These are phyloP conservation scores for Pseudotsuga menziesii DNA, from an alignment of 75 land plant genomes.

Conservation along the genomic window DNA sequence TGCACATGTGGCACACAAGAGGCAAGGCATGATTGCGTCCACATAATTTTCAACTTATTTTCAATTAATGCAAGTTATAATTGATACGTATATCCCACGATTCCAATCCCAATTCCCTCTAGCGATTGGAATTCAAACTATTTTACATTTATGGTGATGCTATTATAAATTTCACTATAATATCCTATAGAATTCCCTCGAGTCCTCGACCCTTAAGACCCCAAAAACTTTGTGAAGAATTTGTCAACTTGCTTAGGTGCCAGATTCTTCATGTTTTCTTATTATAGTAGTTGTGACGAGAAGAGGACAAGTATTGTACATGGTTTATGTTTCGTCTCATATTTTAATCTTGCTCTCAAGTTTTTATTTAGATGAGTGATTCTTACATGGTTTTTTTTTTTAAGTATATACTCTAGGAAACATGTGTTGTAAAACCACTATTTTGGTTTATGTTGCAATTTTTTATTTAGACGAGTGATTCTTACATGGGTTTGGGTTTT, in stretches of 20 bases:
- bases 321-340: neutral
- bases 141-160: too few relatives aligned
- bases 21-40: too few relatives aligned
- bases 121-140: too few relatives aligned
- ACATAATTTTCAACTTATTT: too few relatives aligned
- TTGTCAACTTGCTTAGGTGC: neutral
- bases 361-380: neutral
- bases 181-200: too few relatives aligned
- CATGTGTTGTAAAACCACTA: too few relatives aligned
- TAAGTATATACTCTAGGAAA: neutral
- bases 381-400: neutral
- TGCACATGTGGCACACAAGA: too few relatives aligned
- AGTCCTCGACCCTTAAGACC: too few relatives aligned
- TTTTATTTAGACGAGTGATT: neutral
- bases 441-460: neutral
- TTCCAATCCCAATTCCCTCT: too few relatives aligned
- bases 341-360: neutral
- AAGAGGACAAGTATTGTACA: neutral
- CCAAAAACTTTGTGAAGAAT: neutral
- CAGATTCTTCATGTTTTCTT: neutral
- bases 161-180: too few relatives aligned
- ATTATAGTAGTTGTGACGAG: neutral
- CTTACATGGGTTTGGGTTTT: neutral
- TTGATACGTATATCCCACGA: too few relatives aligned
- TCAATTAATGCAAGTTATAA: too few relatives aligned